phyloP scores from a whole-genome alignment of 2,329 filamentous ascomycete genomes.

The Exophiala bonariae region DNA sequence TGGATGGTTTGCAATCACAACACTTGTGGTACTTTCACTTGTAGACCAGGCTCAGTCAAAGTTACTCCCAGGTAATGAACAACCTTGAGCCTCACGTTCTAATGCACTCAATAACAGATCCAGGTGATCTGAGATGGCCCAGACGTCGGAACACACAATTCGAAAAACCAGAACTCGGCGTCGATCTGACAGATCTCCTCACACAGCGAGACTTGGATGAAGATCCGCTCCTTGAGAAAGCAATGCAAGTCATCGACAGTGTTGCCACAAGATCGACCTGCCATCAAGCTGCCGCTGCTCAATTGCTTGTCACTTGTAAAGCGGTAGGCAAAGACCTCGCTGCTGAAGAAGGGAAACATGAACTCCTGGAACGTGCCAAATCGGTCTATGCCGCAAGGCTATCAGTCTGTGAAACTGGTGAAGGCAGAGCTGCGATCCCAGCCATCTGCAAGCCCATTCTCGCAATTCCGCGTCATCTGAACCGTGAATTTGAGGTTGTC shows the following conservation, averaged over 20 bases:
- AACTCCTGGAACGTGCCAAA: slow-evolving; percentile 46
- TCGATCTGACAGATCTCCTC: slow-evolving; percentile 20
- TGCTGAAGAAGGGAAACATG: slow-evolving; percentile 28
- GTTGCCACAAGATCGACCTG: slow-evolving; percentile 21
- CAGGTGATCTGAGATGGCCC: slow-evolving; percentile 20
- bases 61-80: no score
- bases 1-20: no score
- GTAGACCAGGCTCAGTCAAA: no score
- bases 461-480: slow-evolving; percentile 24
- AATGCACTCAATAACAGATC: slow-evolving; percentile 5
- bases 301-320: slow-evolving; percentile 21
- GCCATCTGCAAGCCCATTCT: slow-evolving; percentile 51
- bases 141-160: slow-evolving; percentile 5
- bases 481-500: slow-evolving; percentile 26
- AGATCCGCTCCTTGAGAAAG: slow-evolving; percentile 20
- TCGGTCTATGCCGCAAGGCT: slow-evolving; percentile 63
- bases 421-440: slow-evolving; percentile 53
- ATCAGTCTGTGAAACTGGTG: slow-evolving; percentile 62
- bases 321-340: slow-evolving; percentile 10
- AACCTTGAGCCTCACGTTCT: no score
- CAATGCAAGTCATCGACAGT: slow-evolving; percentile 20
- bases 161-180: slow-evolving; percentile 10
- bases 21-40: no score
- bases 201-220: slow-evolving; percentile 14
- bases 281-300: slow-evolving; percentile 21